phyloP scores from a whole-genome alignment of 2,329 filamentous ascomycete species.

The Phaeosphaeria sp. region DNA sequence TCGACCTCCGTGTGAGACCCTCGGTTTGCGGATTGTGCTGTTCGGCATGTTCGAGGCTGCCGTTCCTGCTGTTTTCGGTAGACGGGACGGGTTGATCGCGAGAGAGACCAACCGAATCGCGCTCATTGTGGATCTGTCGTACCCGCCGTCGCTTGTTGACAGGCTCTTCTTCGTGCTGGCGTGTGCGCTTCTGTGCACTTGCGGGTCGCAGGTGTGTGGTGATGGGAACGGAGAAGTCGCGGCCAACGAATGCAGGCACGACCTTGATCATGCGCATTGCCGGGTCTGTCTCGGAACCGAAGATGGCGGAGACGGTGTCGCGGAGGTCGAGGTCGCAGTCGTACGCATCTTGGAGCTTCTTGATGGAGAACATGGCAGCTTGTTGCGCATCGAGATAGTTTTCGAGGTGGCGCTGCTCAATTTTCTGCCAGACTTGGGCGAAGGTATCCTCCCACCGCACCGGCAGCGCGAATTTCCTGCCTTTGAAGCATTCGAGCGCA shows the following conservation, averaged over 20 bases:
- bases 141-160: constrained; percentile 33
- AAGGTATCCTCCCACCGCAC: constrained; percentile 37
- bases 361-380: constrained; percentile 38
- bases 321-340: constrained; percentile 46
- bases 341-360: constrained; percentile 45
- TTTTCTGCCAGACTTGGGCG: constrained; percentile 35
- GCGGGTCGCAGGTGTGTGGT: constrained; percentile 38
- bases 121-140: constrained; percentile 20
- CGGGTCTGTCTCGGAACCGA: constrained; percentile 35
- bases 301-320: constrained; percentile 45
- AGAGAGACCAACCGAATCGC: constrained; percentile 15
- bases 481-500: constrained; percentile 36
- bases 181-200: constrained; percentile 28
- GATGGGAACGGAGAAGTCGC: constrained; percentile 40
- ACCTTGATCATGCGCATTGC: constrained; percentile 39
- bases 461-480: constrained; percentile 43
- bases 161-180: constrained; percentile 14
- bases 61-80: constrained; percentile 28
- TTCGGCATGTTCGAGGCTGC: neutral
- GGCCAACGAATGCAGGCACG: constrained; percentile 34
- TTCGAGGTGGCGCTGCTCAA: constrained; percentile 43
- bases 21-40: neutral
- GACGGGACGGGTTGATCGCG: constrained; percentile 37
- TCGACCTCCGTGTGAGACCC: constrained; percentile 14
- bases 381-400: constrained; percentile 39